Base-by-base conservation (phyloP, 2,329 filamentous ascomycete genomes). In the Colletotrichum sp. region DNA sequence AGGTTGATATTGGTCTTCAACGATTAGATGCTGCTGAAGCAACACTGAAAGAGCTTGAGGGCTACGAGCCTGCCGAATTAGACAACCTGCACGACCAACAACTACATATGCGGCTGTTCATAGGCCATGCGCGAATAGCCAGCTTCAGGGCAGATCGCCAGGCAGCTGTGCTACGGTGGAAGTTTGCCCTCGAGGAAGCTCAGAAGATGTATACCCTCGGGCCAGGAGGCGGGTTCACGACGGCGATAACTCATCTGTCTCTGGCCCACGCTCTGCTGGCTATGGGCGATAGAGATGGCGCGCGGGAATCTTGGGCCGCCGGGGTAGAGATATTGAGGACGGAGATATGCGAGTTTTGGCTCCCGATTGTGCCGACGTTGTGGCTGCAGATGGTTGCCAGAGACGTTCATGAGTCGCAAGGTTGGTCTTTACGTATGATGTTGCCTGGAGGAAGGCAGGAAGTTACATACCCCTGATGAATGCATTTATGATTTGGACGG, bases 341-440 rank as follows among this genome's bases (percentile, higher is more conserved):
- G 0, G 81, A 83, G 30, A 79, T 77, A 8, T 84, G 81, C 32
- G 82, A 84, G 73, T 84, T 81, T 49, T 81, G 81, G 5, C 77
- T 84, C 5, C 82, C 83, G 0, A 72, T 81, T 0, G 69, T 84
- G 15, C 80, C 81, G 1, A 84, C 81, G 1, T 67, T 67, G 0
- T 84, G 83, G 83, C 30, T 84, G 12, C 76, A 73, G 2, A 79
- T 77, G 66, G 78, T 84, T 79, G 83, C 36, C 79, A 39, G 73
- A 63, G 5, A 80, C 76, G 72, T 79, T 81, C 49, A 81, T 79
- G 12, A 82, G 28, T 30, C 62, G 1, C 78, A 81, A 26, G 81
- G 80, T 0, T 84, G 83, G 83, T 78, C 80, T 1, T 78, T 84
- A n/a, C 77, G 81, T 0, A 82, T 84, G 39, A 84, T 83, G 80